These are phyloP conservation scores for Dryas octopetala DNA, from an alignment of 306 rosid species.

Conservation along the genomic window DNA sequence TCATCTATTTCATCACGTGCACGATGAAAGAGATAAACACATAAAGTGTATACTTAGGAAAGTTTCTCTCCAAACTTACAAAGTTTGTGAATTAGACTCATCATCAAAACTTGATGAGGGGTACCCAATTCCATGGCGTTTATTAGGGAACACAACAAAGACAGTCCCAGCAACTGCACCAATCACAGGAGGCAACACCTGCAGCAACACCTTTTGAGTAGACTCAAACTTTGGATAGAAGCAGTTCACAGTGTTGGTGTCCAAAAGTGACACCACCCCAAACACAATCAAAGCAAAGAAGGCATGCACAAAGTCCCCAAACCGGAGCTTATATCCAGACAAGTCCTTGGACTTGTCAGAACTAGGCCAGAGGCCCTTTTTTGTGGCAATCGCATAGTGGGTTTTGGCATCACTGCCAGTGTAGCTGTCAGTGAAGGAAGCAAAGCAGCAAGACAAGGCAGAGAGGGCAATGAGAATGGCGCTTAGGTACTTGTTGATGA, in stretches of 20 bases:
- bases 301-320: slow-evolving; percentile 73
- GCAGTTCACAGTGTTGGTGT: slow-evolving; percentile 54
- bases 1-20: no score
- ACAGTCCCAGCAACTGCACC: slow-evolving; percentile 52
- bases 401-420: slow-evolving; percentile 47
- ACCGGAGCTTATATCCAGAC: slow-evolving; percentile 46
- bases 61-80: no score
- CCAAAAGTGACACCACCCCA: slow-evolving; percentile 52
- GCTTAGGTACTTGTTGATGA: slow-evolving; percentile 50
- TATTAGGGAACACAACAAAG: slow-evolving; percentile 55
- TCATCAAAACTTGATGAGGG: slow-evolving; percentile 27
- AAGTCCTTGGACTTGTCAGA: slow-evolving; percentile 31
- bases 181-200: slow-evolving; percentile 61
- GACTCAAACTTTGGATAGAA: slow-evolving; percentile 53
- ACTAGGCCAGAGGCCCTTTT: slow-evolving; percentile 61
- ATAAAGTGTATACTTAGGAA: no score
- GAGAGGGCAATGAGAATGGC: slow-evolving; percentile 37
- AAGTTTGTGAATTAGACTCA: neutral
- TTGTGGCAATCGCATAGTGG: slow-evolving; percentile 58
- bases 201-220: slow-evolving; percentile 37
- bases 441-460: slow-evolving; percentile 58
- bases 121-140: slow-evolving; percentile 85
- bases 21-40: no score
- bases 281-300: slow-evolving; percentile 47
- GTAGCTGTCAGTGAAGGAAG: slow-evolving; percentile 85